Conservation (phyloP, 305 asterid species). For the Fraxinus nigra region DNA sequence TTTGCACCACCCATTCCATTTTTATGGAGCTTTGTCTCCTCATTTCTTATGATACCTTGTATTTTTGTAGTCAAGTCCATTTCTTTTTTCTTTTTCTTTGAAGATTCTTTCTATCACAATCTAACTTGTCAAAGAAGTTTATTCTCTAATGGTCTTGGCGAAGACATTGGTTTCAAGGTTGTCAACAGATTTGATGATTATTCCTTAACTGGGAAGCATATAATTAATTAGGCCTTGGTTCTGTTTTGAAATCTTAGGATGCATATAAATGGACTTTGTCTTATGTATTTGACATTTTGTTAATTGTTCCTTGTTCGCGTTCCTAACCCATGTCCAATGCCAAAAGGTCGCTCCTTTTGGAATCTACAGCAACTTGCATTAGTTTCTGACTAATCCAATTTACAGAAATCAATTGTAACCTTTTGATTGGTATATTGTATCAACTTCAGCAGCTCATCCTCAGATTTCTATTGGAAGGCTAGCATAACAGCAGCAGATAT, state of each 20-base stretch:
- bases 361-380: background rate
- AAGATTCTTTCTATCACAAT: background rate
- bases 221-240: background rate
- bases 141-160: background rate
- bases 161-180: background rate
- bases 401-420: background rate
- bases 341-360: background rate
- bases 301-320: background rate
- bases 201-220: background rate
- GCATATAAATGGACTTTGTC: background rate
- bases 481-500: background rate
- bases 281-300: background rate
- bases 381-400: background rate
- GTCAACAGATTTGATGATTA: background rate
- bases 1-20: background rate
- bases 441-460: background rate
- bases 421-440: background rate
- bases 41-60: background rate
- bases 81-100: background rate
- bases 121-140: background rate
- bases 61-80: background rate
- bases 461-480: background rate
- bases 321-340: background rate
- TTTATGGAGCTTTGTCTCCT: background rate
- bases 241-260: background rate